Conservation (phyloP, 176 grass and related monocot genomes). For the Chloris gayana region DNA sequence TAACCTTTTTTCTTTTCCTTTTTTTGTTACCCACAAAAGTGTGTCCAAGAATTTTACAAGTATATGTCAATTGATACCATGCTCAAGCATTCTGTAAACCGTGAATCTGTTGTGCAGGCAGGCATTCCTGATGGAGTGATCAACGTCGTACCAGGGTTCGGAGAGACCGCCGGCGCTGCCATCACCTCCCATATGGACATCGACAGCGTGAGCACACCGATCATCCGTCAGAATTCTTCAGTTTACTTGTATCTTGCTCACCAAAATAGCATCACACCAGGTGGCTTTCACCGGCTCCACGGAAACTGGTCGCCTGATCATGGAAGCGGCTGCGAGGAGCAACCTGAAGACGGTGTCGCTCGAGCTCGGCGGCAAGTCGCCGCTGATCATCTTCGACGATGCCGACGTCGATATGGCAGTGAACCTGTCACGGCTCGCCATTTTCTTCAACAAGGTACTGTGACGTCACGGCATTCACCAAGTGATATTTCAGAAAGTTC, state of each 20-base stretch:
- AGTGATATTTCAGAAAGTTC: background rate
- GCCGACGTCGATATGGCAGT: constrained; percentile 89
- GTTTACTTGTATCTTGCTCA: background rate
- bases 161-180: constrained; percentile 59
- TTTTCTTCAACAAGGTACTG: constrained; percentile 84
- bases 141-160: constrained; percentile 83
- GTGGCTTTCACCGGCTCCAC: constrained; percentile 85
- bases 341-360: constrained; percentile 87
- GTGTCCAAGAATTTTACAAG: too few species aligned
- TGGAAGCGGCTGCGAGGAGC: constrained; percentile 77
- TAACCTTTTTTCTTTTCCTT: background rate
- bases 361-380: constrained; percentile 87
- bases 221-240: background rate
- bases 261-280: constrained; percentile 20
- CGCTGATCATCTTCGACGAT: constrained; percentile 81
- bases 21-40: too few species aligned
- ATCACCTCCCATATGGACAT: constrained; percentile 82
- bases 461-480: too few species aligned
- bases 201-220: constrained; percentile 52
- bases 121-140: constrained; percentile 82
- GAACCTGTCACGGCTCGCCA: constrained; percentile 60
- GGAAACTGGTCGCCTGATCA: constrained; percentile 64
- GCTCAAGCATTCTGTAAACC: background rate
- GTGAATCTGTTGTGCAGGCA: constrained; percentile 20
- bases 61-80: background rate